Evolutionary conservation across 306 rosid species (phyloP), one percentile per base, ranked within the genome.

Genomic region (Lathyrus tuberosus): DNA sequence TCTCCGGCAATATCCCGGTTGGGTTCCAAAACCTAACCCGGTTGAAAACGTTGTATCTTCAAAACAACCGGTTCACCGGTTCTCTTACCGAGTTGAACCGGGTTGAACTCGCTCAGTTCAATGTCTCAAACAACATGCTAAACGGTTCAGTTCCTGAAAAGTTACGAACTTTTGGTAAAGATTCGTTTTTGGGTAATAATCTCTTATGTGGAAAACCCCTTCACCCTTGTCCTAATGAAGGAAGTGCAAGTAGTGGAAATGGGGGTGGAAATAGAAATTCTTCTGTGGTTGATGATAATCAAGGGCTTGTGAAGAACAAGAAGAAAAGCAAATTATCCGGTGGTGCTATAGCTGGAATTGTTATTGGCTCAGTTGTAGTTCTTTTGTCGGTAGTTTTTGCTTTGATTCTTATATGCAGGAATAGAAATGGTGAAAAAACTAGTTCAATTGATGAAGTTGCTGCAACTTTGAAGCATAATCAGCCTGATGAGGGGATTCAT

Each of bases 301-400:
- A 57, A 17, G 71, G 69, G 70, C 38, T 62, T 18, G 18, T 20
- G 52, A 44, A 30, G 24, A 70, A 63, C 44, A 62, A 69, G 37
- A 67, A 65, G 44, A 84, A 70, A 46, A 61, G 74, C n/a, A 80
- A 76, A 66, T 67, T 87, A 18, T 80, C 89, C 46, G 86, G 89
- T 37, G 87, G 87, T 17, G 87, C 85, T 20, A 76, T 84, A 52
- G 92, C 86, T 11, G 92, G 89, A 26, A 84, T 87, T 65, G 87
- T 80, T 26, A 51, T 84, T 74, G 92, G 89, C 10, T 80, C 84
- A 22, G 85, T 73, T 57, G 72, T 84, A 81, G 26, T 69, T 53
- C 82, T 87, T 30, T 41, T 87, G 84, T 8, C 84, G 40, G n/a
- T 87, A 43, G 68, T 79, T 31, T 78, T 67, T 51, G 79, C 80